Percentiles rank a stretch among this genome's conserved stretches.
phyloP scores from a whole-genome alignment of 2,329 filamentous ascomycete genomes.

The Aspergillus melleus region DNA sequence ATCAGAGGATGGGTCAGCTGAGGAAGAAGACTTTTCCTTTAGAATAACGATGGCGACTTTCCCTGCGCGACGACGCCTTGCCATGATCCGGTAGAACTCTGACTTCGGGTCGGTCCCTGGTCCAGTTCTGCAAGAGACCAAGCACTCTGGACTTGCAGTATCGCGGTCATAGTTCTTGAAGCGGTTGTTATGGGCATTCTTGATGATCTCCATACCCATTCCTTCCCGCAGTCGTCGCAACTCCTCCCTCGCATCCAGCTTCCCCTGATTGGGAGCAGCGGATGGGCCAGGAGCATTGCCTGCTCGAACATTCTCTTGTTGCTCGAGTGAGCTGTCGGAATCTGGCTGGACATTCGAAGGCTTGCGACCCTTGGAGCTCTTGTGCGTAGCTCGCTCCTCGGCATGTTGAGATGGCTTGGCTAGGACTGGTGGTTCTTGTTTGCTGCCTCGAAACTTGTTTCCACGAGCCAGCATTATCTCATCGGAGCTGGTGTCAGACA shows the following conservation, averaged over 20 bases:
- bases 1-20: not conserved
- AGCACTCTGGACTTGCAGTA: slow-evolving; percentile 20
- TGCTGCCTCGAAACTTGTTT: not conserved
- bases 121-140: slow-evolving; percentile 27
- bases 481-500: slow-evolving; percentile 22
- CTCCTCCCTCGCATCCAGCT: slow-evolving; percentile 18
- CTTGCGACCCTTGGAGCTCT: not conserved
- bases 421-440: not conserved
- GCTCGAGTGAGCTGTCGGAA: too few relatives aligned
- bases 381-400: not conserved
- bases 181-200: slow-evolving; percentile 13
- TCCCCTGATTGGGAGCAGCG: not conserved
- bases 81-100: slow-evolving; percentile 19
- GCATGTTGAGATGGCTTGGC: not conserved
- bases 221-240: slow-evolving; percentile 20
- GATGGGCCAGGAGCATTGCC: not conserved
- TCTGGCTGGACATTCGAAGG: not conserved
- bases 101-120: slow-evolving; percentile 27
- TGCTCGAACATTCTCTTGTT: not conserved
- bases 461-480: slow-evolving; percentile 21
- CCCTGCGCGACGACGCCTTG: slow-evolving; percentile 4
- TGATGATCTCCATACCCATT: slow-evolving; percentile 11
- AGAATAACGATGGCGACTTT: not conserved
- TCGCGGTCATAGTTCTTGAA: slow-evolving; percentile 8
- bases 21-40: not conserved